These are phyloP conservation scores for Stagonosporopsis chrysanthemi DNA, from an alignment of 2,329 filamentous ascomycete genomes.

Conservation along the genomic window DNA sequence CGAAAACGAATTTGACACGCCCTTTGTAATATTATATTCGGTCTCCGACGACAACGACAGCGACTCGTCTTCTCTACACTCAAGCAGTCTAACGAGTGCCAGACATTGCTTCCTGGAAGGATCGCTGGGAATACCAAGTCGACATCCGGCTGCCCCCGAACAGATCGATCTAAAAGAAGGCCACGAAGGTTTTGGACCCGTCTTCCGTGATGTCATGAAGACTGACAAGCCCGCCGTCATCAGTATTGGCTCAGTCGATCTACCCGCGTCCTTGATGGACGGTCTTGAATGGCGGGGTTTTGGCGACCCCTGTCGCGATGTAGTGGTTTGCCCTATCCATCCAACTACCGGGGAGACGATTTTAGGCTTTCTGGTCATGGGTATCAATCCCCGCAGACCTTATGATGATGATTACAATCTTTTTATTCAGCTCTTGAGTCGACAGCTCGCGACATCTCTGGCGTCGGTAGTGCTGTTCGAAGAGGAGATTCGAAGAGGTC, in stretches of 20 bases:
- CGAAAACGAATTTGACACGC: constrained; percentile 77
- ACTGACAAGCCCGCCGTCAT: constrained; percentile 72
- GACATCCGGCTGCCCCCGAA: constrained; percentile 67
- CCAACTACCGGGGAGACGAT: constrained; percentile 77
- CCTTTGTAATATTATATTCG: constrained; percentile 80
- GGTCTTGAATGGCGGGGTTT: constrained; percentile 75
- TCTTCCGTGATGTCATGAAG: constrained; percentile 78
- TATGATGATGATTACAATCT: constrained; percentile 83
- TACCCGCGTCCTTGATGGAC: constrained; percentile 70
- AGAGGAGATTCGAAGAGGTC: constrained; percentile 79
- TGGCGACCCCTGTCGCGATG: constrained; percentile 71
- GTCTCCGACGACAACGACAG: constrained; percentile 74
- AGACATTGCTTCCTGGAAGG: constrained; percentile 76
- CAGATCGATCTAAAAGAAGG: constrained; percentile 74
- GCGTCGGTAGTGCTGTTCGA: constrained; percentile 84
- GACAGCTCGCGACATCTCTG: constrained; percentile 80
- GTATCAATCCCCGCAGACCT: constrained; percentile 77
- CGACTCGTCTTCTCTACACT: constrained; percentile 75
- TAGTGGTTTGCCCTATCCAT: constrained; percentile 80
- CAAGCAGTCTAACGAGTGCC: constrained; percentile 67
- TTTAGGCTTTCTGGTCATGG: constrained; percentile 80
- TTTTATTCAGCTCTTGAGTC: constrained; percentile 76
- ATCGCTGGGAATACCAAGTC: constrained; percentile 70
- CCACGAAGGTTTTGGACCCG: constrained; percentile 76
- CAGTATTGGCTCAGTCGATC: constrained; percentile 69